Base-by-base conservation (phyloP, 2,329 filamentous ascomycete genomes). In the Neofusicoccum kwambonambiense region DNA sequence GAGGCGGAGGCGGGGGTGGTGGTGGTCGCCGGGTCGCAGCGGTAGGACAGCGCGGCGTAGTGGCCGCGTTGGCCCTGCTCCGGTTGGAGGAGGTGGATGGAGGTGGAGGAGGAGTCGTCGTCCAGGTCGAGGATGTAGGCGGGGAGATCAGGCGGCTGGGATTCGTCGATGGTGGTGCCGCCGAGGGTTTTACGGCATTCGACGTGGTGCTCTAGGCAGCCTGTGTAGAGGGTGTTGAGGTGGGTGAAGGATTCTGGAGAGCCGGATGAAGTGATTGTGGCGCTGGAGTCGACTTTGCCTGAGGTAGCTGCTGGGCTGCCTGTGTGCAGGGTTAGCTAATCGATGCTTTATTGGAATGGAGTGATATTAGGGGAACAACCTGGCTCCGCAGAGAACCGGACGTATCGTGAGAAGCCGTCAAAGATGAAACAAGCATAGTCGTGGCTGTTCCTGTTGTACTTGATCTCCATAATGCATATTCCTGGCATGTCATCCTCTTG, bases 101-200 rank as follows among this genome's bases (percentile, higher is more conserved):
- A 44, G 6, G 35, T 2, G 9, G 37, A 22, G 19, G 37, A 3
- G 15, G 22, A 17, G 52, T n/a, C 5, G 9, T 35, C 34, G 15
- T 19, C 34, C 4, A 57, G 15, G 69, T 68, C 19, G 56, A 57
- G 52, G 39, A 57, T 41, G 19, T 9, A 22, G 37, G 19, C 13
- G 7, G 37, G n/a, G n/a, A n/a, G n/a, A n/a, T n/a, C n/a, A n/a
- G 71, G 35, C 67, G 52, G 27, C 57, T 31, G 31, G 8, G 13
- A n/a, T 13, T 31, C 19, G 39, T 45, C 31, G 39, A 58, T 44
- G 39, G 7, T 1, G 17, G 35, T 41, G 15, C 52, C 39, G 12
- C 39, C 39, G 12, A 42, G 35, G 4, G 52, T 57, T 4, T 44
- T 34, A 9, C 39, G 39, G 39, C 52, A 57, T 34, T 44, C 52